A percentile compares a stretch with the other conserved stretches of the same genome.
Evolutionary conservation across 1,139 yeast species (phyloP).

Genomic region (Candida pseudoviswanathii): DNA sequence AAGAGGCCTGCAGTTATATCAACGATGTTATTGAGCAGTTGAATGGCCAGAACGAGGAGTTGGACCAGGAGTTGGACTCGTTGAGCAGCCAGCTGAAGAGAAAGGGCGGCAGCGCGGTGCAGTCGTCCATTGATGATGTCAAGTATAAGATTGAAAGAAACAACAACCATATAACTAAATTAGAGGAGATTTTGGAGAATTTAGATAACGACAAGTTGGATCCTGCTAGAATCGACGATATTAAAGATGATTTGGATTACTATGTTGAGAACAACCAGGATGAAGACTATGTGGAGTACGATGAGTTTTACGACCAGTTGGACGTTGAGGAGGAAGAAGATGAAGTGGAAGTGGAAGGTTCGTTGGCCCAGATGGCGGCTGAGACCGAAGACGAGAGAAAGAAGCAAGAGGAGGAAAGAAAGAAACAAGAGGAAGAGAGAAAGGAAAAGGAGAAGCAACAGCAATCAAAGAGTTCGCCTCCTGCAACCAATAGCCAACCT

Average conservation of each 20-base stretch:
- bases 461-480: slow-evolving; percentile 3
- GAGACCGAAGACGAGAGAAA: slow-evolving; percentile 20
- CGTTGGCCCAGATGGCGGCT: slow-evolving; percentile 37
- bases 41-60: slow-evolving; percentile 75
- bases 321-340: slow-evolving; percentile 58
- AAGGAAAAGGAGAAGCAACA: slow-evolving; percentile 7
- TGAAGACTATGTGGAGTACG: slow-evolving; percentile 95
- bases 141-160: slow-evolving; percentile 75
- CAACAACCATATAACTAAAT: slow-evolving; percentile 71
- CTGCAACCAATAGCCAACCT: slow-evolving; percentile 4
- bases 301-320: slow-evolving; percentile 86
- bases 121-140: slow-evolving; percentile 60
- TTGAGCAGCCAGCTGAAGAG: slow-evolving; percentile 47
- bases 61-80: slow-evolving; percentile 76
- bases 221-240: slow-evolving; percentile 76
- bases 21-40: slow-evolving; percentile 79
- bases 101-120: slow-evolving; percentile 42
- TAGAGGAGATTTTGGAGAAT: slow-evolving; percentile 76
- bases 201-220: slow-evolving; percentile 84
- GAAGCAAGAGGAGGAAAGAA: slow-evolving; percentile 15
- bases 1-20: slow-evolving; percentile 73
- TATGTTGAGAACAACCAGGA: slow-evolving; percentile 95
- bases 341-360: slow-evolving; percentile 32
- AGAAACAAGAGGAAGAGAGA: slow-evolving; percentile 8
- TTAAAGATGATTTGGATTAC: slow-evolving; percentile 89